These are phyloP conservation scores for Inga leiocalycina DNA, from an alignment of 306 rosid species.

Conservation along the genomic window DNA sequence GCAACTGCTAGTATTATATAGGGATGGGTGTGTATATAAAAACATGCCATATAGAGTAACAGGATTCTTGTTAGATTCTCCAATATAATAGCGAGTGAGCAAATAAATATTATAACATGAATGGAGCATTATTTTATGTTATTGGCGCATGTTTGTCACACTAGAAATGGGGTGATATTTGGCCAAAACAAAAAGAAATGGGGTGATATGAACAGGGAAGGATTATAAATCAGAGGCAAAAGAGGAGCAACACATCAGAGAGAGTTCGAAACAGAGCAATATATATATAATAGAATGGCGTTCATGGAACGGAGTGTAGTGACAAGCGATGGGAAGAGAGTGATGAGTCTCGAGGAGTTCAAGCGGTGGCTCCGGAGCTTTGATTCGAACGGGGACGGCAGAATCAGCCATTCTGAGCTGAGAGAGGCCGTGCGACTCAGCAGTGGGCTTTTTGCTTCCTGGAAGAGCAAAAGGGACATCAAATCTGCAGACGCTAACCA, in stretches of 20 bases:
- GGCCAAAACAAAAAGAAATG: too few relatives aligned
- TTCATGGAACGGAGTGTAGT: conserved; percentile 28
- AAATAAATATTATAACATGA: not conserved
- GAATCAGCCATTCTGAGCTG: conserved; percentile 40
- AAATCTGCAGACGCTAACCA: conserved; percentile 23
- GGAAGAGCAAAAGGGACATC: conserved; percentile 20
- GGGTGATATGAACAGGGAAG: not conserved
- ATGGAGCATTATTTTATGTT: not conserved
- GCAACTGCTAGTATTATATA: not conserved
- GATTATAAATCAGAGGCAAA: not conserved
- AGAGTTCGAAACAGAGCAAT: not conserved
- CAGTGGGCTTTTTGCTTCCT: conserved; percentile 32
- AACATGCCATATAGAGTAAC: not conserved
- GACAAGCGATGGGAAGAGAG: conserved; percentile 30
- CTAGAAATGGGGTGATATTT: not conserved
- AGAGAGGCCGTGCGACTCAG: conserved; percentile 32
- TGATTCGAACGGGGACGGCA: conserved; percentile 31
- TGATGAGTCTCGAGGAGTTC: conserved; percentile 47
- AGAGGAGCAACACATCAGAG: not conserved
- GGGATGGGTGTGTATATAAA: not conserved
- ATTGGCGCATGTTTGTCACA: not conserved
- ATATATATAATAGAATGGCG: conserved; percentile 5
- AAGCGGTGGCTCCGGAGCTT: conserved; percentile 38
- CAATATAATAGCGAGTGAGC: not conserved
- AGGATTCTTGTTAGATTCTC: too few relatives aligned